A percentile compares a stretch with the other conserved stretches of the same genome.
These are phyloP conservation scores for Chimonanthus salicifolius DNA, from an alignment of 164 flowering plant species.

Conservation along the genomic window DNA sequence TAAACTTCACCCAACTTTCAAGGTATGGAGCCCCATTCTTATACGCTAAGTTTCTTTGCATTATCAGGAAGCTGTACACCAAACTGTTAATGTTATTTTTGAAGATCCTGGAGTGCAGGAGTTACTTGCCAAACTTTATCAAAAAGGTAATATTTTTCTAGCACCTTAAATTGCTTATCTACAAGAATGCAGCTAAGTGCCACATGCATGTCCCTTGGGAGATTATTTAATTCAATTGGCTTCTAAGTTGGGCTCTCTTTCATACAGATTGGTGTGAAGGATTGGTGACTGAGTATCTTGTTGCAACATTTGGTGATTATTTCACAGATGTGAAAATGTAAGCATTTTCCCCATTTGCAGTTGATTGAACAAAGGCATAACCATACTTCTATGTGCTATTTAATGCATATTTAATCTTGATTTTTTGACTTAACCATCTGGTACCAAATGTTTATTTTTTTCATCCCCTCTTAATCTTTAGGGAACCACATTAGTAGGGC, in stretches of 20 bases:
- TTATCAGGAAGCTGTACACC: constrained; percentile 85
- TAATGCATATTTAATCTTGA: background rate
- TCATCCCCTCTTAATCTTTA: background rate
- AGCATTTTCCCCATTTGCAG: constrained; percentile 22
- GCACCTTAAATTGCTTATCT: background rate
- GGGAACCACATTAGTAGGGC: too few species aligned
- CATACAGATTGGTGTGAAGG: constrained; percentile 90
- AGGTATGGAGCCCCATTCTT: background rate
- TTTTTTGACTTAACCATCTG: background rate
- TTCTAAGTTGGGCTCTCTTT: constrained; percentile 4
- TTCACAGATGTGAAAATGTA: constrained; percentile 88
- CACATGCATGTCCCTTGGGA: background rate
- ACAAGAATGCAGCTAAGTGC: background rate
- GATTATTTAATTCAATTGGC: background rate
- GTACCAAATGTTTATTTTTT: background rate
- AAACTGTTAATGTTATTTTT: constrained; percentile 86
- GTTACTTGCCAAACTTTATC: constrained; percentile 84
- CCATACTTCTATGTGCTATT: background rate
- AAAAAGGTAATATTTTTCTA: constrained; percentile 49
- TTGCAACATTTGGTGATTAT: constrained; percentile 95
- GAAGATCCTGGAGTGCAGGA: constrained; percentile 98
- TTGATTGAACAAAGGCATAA: background rate
- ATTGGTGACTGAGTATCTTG: constrained; percentile 86
- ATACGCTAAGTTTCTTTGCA: constrained; percentile 5
- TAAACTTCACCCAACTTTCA: background rate